These are phyloP conservation scores for Vachellia collinsii DNA, from an alignment of 306 rosid genomes.

Conservation along the genomic window DNA sequence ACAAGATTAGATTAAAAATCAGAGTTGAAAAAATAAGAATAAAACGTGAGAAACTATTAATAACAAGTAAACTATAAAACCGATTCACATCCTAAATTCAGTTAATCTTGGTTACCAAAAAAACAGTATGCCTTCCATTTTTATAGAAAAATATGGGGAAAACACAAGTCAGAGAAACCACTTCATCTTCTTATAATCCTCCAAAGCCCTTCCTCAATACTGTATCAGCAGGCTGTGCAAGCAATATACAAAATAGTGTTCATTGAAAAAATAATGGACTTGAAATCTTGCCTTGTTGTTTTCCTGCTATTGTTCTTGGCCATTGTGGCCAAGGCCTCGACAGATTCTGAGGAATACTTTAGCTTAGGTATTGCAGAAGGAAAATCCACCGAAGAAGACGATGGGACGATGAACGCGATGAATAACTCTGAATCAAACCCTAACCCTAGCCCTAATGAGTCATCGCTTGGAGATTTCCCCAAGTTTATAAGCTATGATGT, in stretches of 20 bases:
- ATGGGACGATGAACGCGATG: background rate
- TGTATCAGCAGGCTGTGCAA: background rate
- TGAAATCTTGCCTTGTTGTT: background rate
- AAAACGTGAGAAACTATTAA: background rate
- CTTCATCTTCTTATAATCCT: background rate
- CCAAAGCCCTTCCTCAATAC: background rate
- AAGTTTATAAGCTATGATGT: background rate
- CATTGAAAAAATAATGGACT: background rate
- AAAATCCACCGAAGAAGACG: background rate
- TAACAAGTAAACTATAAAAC: background rate
- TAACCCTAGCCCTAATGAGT: background rate
- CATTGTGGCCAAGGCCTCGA: background rate
- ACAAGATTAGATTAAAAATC: background rate
- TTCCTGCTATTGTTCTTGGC: background rate
- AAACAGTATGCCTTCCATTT: background rate
- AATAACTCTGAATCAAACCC: background rate
- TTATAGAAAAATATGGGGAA: background rate
- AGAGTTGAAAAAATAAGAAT: background rate
- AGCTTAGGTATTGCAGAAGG: background rate
- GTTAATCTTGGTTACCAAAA: background rate
- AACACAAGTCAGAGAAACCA: background rate
- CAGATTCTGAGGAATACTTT: background rate
- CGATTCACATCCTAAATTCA: background rate
- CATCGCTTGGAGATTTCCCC: background rate
- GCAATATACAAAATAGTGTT: background rate